Percentiles rank a stretch among this genome's conserved stretches.
phyloP scores from a whole-genome alignment of 805 yeast species.

The Kregervanrija fluxuum region DNA sequence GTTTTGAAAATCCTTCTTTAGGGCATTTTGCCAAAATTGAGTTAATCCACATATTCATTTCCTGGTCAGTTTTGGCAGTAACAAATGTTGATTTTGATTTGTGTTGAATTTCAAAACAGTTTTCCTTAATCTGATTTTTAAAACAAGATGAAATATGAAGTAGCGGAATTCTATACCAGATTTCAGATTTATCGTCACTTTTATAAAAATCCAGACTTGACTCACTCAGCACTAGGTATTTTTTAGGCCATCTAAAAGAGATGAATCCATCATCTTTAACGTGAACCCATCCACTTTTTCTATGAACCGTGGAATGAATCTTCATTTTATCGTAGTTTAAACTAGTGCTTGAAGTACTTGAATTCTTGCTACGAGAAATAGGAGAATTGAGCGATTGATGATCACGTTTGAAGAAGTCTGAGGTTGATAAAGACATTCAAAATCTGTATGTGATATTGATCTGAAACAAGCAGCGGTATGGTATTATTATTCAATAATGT shows the following conservation, averaged over 20 bases:
- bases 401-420: too few relatives aligned
- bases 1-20: slow-evolving; percentile 64
- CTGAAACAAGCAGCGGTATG: too few relatives aligned
- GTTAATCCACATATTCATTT: slow-evolving; percentile 85
- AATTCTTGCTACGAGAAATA: slow-evolving; percentile 4
- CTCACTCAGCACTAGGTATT: slow-evolving; percentile 73
- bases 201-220: slow-evolving; percentile 69
- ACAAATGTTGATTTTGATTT: slow-evolving; percentile 62
- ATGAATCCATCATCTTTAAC: slow-evolving; percentile 89
- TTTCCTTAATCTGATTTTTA: slow-evolving; percentile 65
- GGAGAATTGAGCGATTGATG: too few relatives aligned
- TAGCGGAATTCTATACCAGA: slow-evolving; percentile 46
- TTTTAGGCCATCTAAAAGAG: slow-evolving; percentile 87
- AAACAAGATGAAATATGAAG: slow-evolving; percentile 57
- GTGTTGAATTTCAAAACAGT: slow-evolving; percentile 72
- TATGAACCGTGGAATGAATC: slow-evolving; percentile 28
- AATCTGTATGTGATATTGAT: too few relatives aligned
- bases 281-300: slow-evolving; percentile 77
- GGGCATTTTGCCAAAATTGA: slow-evolving; percentile 76
- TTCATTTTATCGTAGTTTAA: slow-evolving; percentile 10
- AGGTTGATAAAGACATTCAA: too few relatives aligned
- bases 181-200: slow-evolving; percentile 46
- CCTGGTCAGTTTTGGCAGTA: slow-evolving; percentile 70
- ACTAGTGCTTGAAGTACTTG: slow-evolving; percentile 5
- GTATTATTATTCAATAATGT: too few relatives aligned